Conservation (phyloP, 306 rosid species). For the Fagus sylvatica region DNA sequence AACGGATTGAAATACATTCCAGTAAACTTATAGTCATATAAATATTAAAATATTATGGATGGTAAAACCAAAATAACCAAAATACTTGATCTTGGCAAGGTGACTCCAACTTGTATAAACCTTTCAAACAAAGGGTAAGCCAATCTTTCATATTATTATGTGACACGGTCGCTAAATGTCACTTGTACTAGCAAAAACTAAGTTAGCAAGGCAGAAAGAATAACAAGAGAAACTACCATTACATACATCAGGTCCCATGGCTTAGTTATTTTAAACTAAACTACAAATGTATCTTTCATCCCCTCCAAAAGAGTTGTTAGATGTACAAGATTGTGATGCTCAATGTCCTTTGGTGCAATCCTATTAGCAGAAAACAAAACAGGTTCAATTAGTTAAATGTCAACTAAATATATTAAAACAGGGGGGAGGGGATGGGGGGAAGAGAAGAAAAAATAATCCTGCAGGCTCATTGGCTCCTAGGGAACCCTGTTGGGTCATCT, state of each 20-base stretch:
- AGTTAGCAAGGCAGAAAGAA: constrained; percentile 25
- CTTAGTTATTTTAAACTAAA: constrained; percentile 24
- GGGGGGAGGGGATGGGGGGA: no score
- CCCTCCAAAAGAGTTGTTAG: constrained; percentile 34
- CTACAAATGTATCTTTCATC: constrained; percentile 7
- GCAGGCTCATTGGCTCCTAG: constrained; percentile 5
- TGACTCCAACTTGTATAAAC: neutral
- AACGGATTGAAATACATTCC: neutral
- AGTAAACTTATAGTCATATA: neutral
- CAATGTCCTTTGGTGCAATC: constrained; percentile 32
- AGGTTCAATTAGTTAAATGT: constrained; percentile 18
- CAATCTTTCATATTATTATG: neutral
- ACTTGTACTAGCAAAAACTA: constrained; percentile 7
- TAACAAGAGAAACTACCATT: constrained; percentile 11
- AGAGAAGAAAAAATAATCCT: neutral
- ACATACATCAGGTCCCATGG: constrained; percentile 24
- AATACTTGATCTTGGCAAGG: neutral
- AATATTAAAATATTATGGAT: neutral
- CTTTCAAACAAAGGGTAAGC: constrained; percentile 12
- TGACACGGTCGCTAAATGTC: constrained; percentile 8
- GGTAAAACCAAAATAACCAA: neutral
- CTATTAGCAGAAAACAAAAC: constrained; percentile 28
- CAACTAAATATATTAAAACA: neutral
- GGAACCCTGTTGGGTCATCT: neutral
- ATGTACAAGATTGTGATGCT: constrained; percentile 33